Percentiles rank a stretch among this genome's conserved stretches.
Evolutionary conservation across 805 yeast species (phyloP).

Genomic region (Diddensiella caesifluorescens): DNA sequence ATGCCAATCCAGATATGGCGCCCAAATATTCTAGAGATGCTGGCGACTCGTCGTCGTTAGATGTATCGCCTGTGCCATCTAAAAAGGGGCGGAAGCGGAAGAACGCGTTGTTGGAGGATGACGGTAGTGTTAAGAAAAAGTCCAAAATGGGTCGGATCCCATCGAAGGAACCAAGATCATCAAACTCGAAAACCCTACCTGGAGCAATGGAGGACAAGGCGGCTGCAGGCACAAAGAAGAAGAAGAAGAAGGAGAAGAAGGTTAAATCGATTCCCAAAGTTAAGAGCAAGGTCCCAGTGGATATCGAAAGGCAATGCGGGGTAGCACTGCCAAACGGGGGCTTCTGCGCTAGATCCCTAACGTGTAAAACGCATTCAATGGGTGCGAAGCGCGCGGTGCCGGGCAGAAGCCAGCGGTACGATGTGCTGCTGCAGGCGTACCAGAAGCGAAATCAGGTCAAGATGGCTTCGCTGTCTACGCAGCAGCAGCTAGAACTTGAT

Average conservation of each 20-base stretch:
- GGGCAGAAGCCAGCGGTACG: slow-evolving; percentile 85
- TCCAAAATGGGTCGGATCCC: slow-evolving; percentile 2
- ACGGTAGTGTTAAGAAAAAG: slow-evolving; percentile 1
- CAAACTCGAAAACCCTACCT: slow-evolving; percentile 11
- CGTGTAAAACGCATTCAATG: slow-evolving; percentile 92
- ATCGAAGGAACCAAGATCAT: slow-evolving; percentile 7
- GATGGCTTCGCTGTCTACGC: slow-evolving; percentile 47
- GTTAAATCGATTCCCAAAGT: slow-evolving; percentile 25
- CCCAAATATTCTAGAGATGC: no score
- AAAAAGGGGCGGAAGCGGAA: slow-evolving; percentile 22
- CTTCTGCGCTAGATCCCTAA: slow-evolving; percentile 79
- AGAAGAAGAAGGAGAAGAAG: slow-evolving; percentile 26
- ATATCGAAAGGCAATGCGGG: slow-evolving; percentile 89
- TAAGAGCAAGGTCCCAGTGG: slow-evolving; percentile 72
- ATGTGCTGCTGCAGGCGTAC: slow-evolving; percentile 74
- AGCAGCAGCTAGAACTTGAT: slow-evolving; percentile 31
- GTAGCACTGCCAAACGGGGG: slow-evolving; percentile 84
- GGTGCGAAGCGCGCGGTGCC: slow-evolving; percentile 88
- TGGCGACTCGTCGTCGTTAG: neutral
- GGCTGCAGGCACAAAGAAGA: slow-evolving; percentile 7
- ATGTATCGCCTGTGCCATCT: slow-evolving; percentile 4
- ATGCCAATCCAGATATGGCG: no score
- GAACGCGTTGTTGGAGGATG: slow-evolving; percentile 10
- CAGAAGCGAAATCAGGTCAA: slow-evolving; percentile 86
- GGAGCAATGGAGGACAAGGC: slow-evolving; percentile 6